These are phyloP conservation scores for Lactarius indigo DNA, from an alignment of 768 basidiomycete species.

Conservation along the genomic window DNA sequence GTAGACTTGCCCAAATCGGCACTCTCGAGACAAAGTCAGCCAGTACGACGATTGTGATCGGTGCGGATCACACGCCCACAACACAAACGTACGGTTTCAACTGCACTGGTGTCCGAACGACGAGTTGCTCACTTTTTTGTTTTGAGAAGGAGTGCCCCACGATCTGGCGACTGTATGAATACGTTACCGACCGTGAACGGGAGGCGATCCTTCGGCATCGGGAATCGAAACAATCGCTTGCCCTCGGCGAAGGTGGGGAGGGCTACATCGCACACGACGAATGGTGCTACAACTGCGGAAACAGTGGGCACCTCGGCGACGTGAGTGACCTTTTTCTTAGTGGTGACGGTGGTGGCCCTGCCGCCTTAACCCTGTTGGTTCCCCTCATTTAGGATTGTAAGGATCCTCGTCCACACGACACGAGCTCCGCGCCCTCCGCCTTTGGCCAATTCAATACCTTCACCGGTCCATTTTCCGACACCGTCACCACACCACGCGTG, in stretches of 20 bases:
- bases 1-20: slow-evolving; percentile 71
- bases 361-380: background rate
- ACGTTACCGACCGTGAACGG: slow-evolving; percentile 55
- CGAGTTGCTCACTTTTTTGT: background rate
- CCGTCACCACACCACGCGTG: slow-evolving; percentile 28
- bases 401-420: slow-evolving; percentile 40
- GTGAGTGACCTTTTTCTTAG: slow-evolving; percentile 41
- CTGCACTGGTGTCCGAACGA: background rate
- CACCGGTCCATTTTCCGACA: slow-evolving; percentile 57
- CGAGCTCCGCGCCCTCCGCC: slow-evolving; percentile 56
- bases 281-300: slow-evolving; percentile 84
- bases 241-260: slow-evolving; percentile 69
- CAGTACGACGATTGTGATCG: slow-evolving; percentile 56
- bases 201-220: slow-evolving; percentile 43
- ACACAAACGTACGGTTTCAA: slow-evolving; percentile 50
- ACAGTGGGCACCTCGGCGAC: slow-evolving; percentile 72
- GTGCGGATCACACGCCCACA: slow-evolving; percentile 63
- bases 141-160: slow-evolving; percentile 71
- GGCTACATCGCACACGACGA: slow-evolving; percentile 69
- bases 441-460: slow-evolving; percentile 61
- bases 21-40: slow-evolving; percentile 32
- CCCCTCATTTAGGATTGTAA: slow-evolving; percentile 51
- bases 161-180: slow-evolving; percentile 77
- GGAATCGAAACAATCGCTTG: slow-evolving; percentile 45
- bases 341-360: background rate